Percentiles rank a stretch among this genome's conserved stretches.
Conservation (phyloP, 2,329 filamentous ascomycete genomes). For the Ilyonectria destructans region DNA sequence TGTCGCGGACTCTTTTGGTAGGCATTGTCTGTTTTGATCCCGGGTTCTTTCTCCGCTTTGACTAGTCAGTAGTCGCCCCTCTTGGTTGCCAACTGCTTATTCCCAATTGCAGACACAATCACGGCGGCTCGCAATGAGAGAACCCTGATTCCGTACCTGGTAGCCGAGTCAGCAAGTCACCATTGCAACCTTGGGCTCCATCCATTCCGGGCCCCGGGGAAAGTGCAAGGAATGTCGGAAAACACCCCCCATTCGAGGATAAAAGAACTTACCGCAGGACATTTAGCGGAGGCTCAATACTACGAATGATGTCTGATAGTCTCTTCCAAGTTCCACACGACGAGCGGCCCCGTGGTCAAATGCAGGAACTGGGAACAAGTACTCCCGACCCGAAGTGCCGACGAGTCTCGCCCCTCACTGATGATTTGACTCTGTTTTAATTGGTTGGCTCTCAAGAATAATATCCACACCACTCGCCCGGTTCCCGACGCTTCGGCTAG, state of each 20-base stretch:
- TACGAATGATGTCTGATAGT: conserved; percentile 5
- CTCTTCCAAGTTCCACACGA: conserved; percentile 1
- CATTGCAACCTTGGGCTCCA: neutral
- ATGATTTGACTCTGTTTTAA: neutral
- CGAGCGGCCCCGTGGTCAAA: neutral
- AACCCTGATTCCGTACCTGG: neutral
- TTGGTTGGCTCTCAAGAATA: neutral
- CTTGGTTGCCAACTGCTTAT: neutral
- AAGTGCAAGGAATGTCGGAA: neutral
- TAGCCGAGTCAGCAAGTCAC: neutral
- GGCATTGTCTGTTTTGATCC: conserved; percentile 34
- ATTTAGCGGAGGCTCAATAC: neutral
- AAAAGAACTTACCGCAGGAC: neutral
- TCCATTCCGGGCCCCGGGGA: neutral
- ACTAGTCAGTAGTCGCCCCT: neutral
- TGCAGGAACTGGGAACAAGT: conserved; percentile 21
- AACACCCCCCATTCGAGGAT: neutral
- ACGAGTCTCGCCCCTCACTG: neutral
- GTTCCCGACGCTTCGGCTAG: conserved; percentile 26
- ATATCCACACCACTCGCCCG: conserved; percentile 17
- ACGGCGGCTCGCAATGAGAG: neutral
- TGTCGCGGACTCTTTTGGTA: conserved; percentile 46
- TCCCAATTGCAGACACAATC: neutral
- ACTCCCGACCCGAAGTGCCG: conserved; percentile 22
- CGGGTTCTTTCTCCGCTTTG: neutral